Evolutionary conservation across 2,329 filamentous ascomycete species (phyloP).

Genomic region (Trichoderma sp.): DNA sequence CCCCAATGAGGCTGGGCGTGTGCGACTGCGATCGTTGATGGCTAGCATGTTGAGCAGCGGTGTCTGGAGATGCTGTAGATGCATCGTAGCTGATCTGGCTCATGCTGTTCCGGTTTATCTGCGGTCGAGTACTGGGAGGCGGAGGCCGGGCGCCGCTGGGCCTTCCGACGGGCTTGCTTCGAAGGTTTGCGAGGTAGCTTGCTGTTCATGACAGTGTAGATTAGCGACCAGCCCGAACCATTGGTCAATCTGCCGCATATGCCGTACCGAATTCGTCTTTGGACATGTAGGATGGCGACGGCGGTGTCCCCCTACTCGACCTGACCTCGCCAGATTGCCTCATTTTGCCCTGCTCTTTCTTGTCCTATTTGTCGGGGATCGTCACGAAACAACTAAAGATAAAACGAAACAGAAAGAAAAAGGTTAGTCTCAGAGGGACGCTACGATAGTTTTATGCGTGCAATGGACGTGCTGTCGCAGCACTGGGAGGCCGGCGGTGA

Average conservation of each 20-base stretch:
- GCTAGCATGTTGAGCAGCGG: conserved; percentile 25
- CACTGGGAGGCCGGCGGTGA: conserved; percentile 20
- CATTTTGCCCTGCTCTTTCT: conserved; percentile 28
- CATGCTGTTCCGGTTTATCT: conserved; percentile 37
- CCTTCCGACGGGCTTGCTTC: conserved; percentile 65
- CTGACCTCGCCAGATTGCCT: conserved; percentile 39
- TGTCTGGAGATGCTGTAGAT: conserved; percentile 35
- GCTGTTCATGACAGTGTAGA: conserved; percentile 47
- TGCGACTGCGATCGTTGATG: conserved; percentile 36
- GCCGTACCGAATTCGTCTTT: conserved; percentile 65
- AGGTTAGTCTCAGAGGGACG: conserved; percentile 1
- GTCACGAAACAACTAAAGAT: conserved; percentile 5
- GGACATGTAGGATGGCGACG: conserved; percentile 65
- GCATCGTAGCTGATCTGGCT: conserved; percentile 39
- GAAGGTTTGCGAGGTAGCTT: conserved; percentile 69
- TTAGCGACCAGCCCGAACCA: conserved; percentile 29
- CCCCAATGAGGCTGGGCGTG: conserved; percentile 45
- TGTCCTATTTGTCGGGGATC: background rate
- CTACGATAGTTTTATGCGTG: conserved; percentile 2
- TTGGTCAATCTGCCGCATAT: background rate
- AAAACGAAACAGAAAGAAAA: background rate
- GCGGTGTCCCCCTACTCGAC: conserved; percentile 59
- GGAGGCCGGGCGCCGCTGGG: conserved; percentile 72
- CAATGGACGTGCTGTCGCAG: conserved; percentile 1
- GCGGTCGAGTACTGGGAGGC: conserved; percentile 43